Percentiles rank a stretch among this genome's conserved stretches.
These are phyloP conservation scores for Coprinellus micaceus DNA, from an alignment of 768 basidiomycete species.

Conservation along the genomic window DNA sequence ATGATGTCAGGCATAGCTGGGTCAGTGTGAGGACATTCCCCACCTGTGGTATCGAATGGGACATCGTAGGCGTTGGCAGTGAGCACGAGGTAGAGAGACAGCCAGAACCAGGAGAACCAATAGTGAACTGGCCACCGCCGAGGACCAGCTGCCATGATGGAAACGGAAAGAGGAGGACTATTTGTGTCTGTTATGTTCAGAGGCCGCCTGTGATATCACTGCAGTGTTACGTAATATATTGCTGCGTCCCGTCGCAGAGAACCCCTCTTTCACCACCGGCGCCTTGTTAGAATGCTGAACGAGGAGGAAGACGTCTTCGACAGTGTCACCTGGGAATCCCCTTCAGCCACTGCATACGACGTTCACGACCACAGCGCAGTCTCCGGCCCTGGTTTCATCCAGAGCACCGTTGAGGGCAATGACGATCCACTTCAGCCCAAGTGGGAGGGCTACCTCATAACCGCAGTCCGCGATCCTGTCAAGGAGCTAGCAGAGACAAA, in stretches of 20 bases:
- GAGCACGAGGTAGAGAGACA: conserved; percentile 31
- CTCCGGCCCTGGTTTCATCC: conserved; percentile 73
- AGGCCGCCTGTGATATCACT: conserved; percentile 9
- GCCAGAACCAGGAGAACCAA: conserved; percentile 19
- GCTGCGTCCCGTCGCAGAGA: conserved; percentile 13
- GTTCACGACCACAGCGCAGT: conserved; percentile 40
- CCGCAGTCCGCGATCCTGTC: conserved; percentile 84
- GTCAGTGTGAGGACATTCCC: conserved; percentile 13
- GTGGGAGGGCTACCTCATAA: conserved; percentile 86
- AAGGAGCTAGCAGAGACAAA: conserved; percentile 97
- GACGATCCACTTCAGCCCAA: conserved; percentile 81
- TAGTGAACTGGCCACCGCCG: conserved; percentile 18
- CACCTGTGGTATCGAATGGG: conserved; percentile 60
- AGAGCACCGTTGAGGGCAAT: conserved; percentile 68
- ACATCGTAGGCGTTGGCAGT: conserved; percentile 54
- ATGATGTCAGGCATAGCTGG: conserved; percentile 9
- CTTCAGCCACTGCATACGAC: conserved; percentile 52
- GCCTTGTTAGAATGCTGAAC: conserved; percentile 54
- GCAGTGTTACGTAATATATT: conserved; percentile 8
- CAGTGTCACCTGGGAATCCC: conserved; percentile 87
- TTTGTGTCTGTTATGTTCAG: conserved; percentile 33
- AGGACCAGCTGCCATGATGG: conserved; percentile 20
- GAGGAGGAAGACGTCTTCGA: conserved; percentile 91
- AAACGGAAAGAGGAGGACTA: conserved; percentile 24
- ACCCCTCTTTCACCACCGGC: conserved; percentile 5